Evolutionary conservation across 768 basidiomycete genomes (phyloP).

Genomic region (Boletus barrowsii): DNA sequence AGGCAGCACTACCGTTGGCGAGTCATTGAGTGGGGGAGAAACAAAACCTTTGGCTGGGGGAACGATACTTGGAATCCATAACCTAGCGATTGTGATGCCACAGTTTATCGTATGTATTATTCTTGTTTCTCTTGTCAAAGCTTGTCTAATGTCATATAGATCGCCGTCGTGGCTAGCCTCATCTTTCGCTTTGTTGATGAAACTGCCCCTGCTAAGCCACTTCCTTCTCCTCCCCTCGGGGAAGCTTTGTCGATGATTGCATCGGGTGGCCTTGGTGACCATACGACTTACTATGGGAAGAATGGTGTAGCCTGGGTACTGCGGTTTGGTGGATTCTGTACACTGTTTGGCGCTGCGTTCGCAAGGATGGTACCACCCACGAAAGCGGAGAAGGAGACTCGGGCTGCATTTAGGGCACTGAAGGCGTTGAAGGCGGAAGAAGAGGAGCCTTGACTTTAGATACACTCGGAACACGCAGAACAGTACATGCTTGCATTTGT

Average conservation of each 20-base stretch:
- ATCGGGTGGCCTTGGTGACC: constrained; percentile 35
- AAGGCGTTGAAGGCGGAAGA: constrained; percentile 65
- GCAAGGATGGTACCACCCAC: constrained; percentile 86
- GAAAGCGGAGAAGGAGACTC: constrained; percentile 87
- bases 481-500: constrained; percentile 16
- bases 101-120: constrained; percentile 76
- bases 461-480: background rate
- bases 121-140: background rate
- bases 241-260: constrained; percentile 21
- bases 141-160: constrained; percentile 39
- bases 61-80: constrained; percentile 92
- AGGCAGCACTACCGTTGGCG: constrained; percentile 37
- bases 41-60: constrained; percentile 70
- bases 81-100: constrained; percentile 91
- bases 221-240: constrained; percentile 32
- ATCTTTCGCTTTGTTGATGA: constrained; percentile 85
- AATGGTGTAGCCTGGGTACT: constrained; percentile 93
- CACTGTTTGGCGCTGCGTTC: constrained; percentile 73
- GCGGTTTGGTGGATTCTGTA: constrained; percentile 86
- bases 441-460: constrained; percentile 38
- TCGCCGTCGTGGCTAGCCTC: constrained; percentile 78
- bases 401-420: constrained; percentile 77
- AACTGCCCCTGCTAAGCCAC: constrained; percentile 4
- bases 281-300: constrained; percentile 70
- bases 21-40: constrained; percentile 19